phyloP scores from a whole-genome alignment of 2,329 filamentous ascomycete species.

The Colletotrichum lupini region DNA sequence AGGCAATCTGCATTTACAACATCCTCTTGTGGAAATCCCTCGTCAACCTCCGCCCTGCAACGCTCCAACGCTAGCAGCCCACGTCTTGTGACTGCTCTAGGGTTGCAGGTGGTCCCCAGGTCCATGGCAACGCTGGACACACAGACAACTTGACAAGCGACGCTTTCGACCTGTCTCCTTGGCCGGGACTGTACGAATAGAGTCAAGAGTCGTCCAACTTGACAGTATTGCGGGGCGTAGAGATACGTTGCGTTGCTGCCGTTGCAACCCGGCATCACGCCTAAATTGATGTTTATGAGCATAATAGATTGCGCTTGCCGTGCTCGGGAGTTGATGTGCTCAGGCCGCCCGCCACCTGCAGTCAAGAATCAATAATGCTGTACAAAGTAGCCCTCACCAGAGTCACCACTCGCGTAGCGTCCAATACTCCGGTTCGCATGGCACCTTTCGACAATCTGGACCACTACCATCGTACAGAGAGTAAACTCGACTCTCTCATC shows the following conservation, averaged over 20 bases:
- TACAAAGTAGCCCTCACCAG: no score
- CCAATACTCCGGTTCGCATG: background rate
- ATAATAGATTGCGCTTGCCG: constrained; percentile 13
- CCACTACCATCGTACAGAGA: background rate
- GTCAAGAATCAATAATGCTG: constrained; percentile 16
- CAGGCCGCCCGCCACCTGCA: background rate
- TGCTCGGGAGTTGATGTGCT: constrained; percentile 19
- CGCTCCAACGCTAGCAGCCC: background rate
- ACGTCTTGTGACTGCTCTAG: constrained; percentile 1
- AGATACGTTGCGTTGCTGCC: background rate
- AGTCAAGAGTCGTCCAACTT: no score
- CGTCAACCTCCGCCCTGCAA: background rate
- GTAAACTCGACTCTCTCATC: background rate
- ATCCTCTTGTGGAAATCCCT: constrained; percentile 22
- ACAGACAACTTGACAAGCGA: no score
- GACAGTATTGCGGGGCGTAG: background rate
- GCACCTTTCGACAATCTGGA: background rate
- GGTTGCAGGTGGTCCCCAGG: background rate
- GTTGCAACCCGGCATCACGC: constrained; percentile 4
- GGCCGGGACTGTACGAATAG: no score
- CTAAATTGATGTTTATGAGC: constrained; percentile 12
- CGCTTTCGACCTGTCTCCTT: no score
- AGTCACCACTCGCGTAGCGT: background rate
- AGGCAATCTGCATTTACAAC: constrained; percentile 20
- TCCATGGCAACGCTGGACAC: no score